Percentiles rank a stretch among this genome's conserved stretches.
Evolutionary conservation across 495 filamentous ascomycete species (phyloP).

Genomic region (Articulospora tetracladia): DNA sequence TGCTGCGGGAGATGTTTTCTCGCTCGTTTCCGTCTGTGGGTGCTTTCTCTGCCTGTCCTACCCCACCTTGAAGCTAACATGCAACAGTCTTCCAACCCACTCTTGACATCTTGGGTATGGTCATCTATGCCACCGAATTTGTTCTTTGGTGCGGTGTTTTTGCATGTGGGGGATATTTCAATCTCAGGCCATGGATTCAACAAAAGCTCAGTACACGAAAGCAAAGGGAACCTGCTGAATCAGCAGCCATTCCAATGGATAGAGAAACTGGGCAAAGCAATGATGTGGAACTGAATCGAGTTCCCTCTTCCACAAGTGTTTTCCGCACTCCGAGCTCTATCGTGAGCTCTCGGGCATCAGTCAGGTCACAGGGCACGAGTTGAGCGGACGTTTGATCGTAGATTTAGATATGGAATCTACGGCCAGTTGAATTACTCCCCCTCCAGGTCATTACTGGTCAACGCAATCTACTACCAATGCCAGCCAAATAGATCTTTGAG

Average conservation of each 20-base stretch:
- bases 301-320: slow-evolving; percentile 55
- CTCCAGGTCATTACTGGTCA: no score
- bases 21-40: slow-evolving; percentile 49
- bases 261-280: not conserved
- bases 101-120: slow-evolving; percentile 52
- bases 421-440: no score
- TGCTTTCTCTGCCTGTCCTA: not conserved
- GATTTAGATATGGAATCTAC: no score
- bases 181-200: slow-evolving; percentile 49
- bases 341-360: slow-evolving; percentile 15
- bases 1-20: slow-evolving; percentile 59
- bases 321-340: slow-evolving; percentile 45
- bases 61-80: not conserved
- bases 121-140: slow-evolving; percentile 60
- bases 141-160: slow-evolving; percentile 61
- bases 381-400: no score
- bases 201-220: slow-evolving; percentile 18
- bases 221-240: not conserved
- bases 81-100: slow-evolving; percentile 45
- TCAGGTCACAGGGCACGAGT: not conserved
- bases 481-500: not conserved
- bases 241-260: not conserved
- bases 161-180: slow-evolving; percentile 54
- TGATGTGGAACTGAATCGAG: slow-evolving; percentile 38
- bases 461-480: not conserved